Conservation (phyloP, 192 early-diverging fungal species). For the Backusella tuberculispora region DNA sequence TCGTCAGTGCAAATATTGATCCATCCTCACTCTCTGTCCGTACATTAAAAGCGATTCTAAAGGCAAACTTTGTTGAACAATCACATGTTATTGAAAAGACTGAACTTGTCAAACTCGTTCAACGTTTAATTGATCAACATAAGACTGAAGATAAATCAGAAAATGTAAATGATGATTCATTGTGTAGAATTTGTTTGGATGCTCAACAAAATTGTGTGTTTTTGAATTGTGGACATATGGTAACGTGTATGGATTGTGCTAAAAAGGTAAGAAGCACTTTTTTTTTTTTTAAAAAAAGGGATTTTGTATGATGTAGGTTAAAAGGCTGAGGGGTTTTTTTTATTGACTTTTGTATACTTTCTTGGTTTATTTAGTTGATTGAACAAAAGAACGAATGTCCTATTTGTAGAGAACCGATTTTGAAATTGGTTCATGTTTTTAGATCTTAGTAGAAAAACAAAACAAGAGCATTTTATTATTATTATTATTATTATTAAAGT, state of each 20-base stretch:
- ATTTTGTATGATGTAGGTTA: no score
- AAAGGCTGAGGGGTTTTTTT: no score
- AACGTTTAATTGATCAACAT: conserved; percentile 63
- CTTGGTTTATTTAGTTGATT: conserved; percentile 34
- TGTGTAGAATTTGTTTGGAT: conserved; percentile 87
- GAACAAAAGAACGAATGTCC: conserved; percentile 72
- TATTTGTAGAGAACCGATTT: conserved; percentile 76
- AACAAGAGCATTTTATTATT: no score
- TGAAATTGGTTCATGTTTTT: conserved; percentile 71
- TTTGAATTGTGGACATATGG: conserved; percentile 87
- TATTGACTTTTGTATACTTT: conserved; percentile 14
- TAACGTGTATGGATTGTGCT: conserved; percentile 79
- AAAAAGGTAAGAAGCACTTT: conserved; percentile 45
- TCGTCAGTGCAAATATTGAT: conserved; percentile 54
- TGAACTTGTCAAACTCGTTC: conserved; percentile 70
- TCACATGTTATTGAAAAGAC: conserved; percentile 73
- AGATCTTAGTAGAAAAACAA: conserved; percentile 47
- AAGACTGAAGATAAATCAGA: conserved; percentile 29
- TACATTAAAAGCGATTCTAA: conserved; percentile 68
- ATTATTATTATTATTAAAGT: no score
- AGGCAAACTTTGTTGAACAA: conserved; percentile 66
- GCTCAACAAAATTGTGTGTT: conserved; percentile 81
- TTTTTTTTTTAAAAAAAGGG: background rate
- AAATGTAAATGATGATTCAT: conserved; percentile 60
- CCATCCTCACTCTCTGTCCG: conserved; percentile 64